Evolutionary conservation across 2,329 filamentous ascomycete genomes (phyloP), one percentile per base, ranked within the genome.

Genomic region (Aureobasidium sp.): DNA sequence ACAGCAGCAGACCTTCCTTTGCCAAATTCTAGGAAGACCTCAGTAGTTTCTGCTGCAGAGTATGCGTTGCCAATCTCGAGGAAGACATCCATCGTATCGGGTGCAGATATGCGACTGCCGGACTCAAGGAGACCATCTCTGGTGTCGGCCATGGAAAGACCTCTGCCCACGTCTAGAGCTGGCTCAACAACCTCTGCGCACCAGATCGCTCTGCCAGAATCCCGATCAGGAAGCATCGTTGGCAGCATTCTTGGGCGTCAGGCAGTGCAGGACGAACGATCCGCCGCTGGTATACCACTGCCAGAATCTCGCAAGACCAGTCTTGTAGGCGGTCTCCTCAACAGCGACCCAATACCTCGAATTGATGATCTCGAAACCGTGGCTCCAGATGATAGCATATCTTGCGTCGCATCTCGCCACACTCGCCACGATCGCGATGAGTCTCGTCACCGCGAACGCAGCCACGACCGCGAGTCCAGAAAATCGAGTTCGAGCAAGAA

Each of bases 301-400:
- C 63, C 64, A 21, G 67, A 62, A 42, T 71, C 68, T 16, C 66
- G 65, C 27, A 65, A 54, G 29, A 55, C 41, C 16, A 57, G 60
- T 21, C 5, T 65, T 69, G 30, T 50, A 21, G 47, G 59, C 21
- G 47, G 49, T 50, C 48, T 54, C 5, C 48, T 48, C 27, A 13
- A n/a, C 9, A 37, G 15, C 30, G 34, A 54, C 3, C 13, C 50
- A 8, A 47, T 39, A 4, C 52, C 61, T 25, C 30, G 25, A 1
- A 61, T 71, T 8, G 74, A 72, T 60, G 76, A 79, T 61, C 68
- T 69, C 54, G 76, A 76, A 63, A 79, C 77, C 3, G 74, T 81
- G 1, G 73, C 75, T 2, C 78, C 78, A 1, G 76, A 77, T 63
- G 78, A 81, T 62, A 77, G 75, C 59, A 79, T 80, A 63, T 78